A percentile compares a stretch with the other conserved stretches of the same genome.
phyloP scores from a whole-genome alignment of 1,284 basidiomycete genomes.

The Sanghuangporus baumii region DNA sequence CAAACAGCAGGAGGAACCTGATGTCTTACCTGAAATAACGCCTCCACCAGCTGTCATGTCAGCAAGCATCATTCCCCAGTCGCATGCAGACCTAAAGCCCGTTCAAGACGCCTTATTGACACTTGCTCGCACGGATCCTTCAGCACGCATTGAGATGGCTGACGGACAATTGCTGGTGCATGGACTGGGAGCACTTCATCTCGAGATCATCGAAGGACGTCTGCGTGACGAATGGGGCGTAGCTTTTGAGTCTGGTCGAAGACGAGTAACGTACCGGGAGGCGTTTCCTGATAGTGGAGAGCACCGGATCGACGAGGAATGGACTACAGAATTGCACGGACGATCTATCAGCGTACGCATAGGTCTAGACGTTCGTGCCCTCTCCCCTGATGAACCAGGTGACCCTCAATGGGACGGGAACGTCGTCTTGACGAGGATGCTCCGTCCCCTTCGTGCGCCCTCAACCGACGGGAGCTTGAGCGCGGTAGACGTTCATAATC shows the following conservation, averaged over 20 bases:
- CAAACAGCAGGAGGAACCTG: constrained; percentile 23
- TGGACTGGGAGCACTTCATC: constrained; percentile 79
- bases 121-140: constrained; percentile 82
- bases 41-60: constrained; percentile 77
- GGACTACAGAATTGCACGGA: constrained; percentile 59
- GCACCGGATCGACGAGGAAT: constrained; percentile 33
- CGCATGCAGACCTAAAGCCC: constrained; percentile 72
- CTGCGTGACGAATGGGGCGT: constrained; percentile 77
- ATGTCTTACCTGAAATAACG: constrained; percentile 59
- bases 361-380: constrained; percentile 45
- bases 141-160: constrained; percentile 68
- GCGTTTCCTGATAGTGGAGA: constrained; percentile 40
- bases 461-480: constrained; percentile 30
- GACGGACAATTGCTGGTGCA: constrained; percentile 83
- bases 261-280: constrained; percentile 80
- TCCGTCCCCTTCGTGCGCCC: constrained; percentile 47
- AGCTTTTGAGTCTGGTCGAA: constrained; percentile 70
- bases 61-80: constrained; percentile 73
- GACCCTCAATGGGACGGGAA: constrained; percentile 73
- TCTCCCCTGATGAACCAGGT: constrained; percentile 50
- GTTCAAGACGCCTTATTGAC: constrained; percentile 72
- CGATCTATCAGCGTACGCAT: constrained; percentile 43
- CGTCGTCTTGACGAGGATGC: constrained; percentile 50
- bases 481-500: constrained; percentile 37
- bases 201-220: constrained; percentile 82